phyloP scores from a whole-genome alignment of 495 filamentous ascomycete genomes.

The Tetracladium setigerum region DNA sequence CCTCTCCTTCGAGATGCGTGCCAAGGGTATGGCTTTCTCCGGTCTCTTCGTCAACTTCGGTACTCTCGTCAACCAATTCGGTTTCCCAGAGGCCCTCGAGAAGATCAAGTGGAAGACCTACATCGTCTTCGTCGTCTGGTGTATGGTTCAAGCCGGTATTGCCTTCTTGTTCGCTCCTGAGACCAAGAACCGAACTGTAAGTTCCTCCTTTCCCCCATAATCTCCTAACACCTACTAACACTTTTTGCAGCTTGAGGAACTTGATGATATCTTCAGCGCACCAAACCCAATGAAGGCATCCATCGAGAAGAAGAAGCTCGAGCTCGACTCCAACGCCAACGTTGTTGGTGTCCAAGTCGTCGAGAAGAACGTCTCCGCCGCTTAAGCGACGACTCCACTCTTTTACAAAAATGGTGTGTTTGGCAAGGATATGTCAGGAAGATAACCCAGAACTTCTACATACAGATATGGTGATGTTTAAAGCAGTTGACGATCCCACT shows the following conservation, averaged over 20 bases:
- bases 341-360: slow-evolving; percentile 18
- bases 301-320: slow-evolving; percentile 38
- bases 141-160: slow-evolving; percentile 10
- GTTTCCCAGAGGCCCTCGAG: slow-evolving; percentile 24
- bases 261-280: slow-evolving; percentile 54
- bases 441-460: too few relatives aligned
- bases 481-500: too few relatives aligned
- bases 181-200: slow-evolving; percentile 22
- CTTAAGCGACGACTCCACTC: not conserved
- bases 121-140: slow-evolving; percentile 25
- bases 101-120: slow-evolving; percentile 32
- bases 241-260: slow-evolving; percentile 45
- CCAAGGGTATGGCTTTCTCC: slow-evolving; percentile 50
- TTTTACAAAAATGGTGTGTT: too few relatives aligned
- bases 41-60: slow-evolving; percentile 28
- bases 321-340: slow-evolving; percentile 19
- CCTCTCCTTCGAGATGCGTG: slow-evolving; percentile 48
- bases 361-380: not conserved
- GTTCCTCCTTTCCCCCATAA: not conserved
- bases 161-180: slow-evolving; percentile 19
- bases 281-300: slow-evolving; percentile 45
- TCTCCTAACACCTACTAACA: not conserved
- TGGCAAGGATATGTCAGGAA: too few relatives aligned
- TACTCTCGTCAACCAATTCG: slow-evolving; percentile 39
- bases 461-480: too few relatives aligned